A percentile compares a stretch with the other conserved stretches of the same genome.
Conservation (phyloP, 306 rosid genomes). For the Myrica gale region DNA sequence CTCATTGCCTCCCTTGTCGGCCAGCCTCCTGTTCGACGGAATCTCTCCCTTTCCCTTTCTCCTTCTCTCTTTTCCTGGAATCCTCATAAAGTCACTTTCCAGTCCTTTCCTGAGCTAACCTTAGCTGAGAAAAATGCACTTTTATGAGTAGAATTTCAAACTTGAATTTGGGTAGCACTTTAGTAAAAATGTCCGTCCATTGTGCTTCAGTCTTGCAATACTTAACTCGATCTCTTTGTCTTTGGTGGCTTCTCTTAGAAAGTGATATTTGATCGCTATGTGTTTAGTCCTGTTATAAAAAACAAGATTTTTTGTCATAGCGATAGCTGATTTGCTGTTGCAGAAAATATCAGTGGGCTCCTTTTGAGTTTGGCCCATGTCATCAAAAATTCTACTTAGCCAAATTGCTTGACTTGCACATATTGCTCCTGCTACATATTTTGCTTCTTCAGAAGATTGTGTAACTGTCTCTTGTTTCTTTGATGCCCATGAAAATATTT, state of each 20-base stretch:
- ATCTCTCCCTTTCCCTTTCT: too few relatives aligned
- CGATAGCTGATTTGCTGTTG: neutral
- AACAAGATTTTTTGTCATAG: neutral
- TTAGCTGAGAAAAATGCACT: too few relatives aligned
- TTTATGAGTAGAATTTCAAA: too few relatives aligned
- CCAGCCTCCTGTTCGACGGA: too few relatives aligned
- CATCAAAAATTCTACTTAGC: neutral
- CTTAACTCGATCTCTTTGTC: too few relatives aligned
- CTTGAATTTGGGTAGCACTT: too few relatives aligned
- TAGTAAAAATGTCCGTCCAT: too few relatives aligned
- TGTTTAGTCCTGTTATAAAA: neutral
- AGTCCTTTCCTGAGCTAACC: too few relatives aligned
- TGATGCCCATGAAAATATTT: neutral
- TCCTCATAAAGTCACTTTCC: too few relatives aligned
- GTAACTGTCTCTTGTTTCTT: neutral
- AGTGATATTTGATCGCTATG: neutral
- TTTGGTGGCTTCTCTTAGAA: neutral
- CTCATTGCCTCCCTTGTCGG: too few relatives aligned
- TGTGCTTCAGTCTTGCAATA: too few relatives aligned
- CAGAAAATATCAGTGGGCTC: neutral
- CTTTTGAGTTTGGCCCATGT: neutral
- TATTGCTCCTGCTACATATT: neutral
- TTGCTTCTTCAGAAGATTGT: neutral
- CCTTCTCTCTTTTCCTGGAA: too few relatives aligned
- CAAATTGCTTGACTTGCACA: slow-evolving; percentile 6